phyloP scores from a whole-genome alignment of 257 asterid genomes.

The Rhazya stricta region DNA sequence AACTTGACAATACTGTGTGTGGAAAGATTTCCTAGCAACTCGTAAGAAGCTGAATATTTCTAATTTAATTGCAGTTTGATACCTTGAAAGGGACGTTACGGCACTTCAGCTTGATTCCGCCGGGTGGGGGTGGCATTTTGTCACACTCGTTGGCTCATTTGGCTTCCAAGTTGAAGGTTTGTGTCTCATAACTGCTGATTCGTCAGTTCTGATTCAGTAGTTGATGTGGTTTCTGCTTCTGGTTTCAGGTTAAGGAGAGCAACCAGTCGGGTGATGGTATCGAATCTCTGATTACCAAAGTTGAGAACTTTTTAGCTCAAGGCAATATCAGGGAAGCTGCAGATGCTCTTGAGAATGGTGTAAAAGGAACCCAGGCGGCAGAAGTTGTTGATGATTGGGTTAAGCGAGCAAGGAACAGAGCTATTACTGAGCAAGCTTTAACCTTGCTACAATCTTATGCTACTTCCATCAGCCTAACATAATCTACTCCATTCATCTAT shows the following conservation, averaged over 20 bases:
- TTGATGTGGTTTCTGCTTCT: background rate
- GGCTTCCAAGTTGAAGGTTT: conserved; percentile 85
- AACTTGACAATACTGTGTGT: background rate
- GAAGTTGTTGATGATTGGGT: conserved; percentile 73
- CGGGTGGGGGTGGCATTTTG: conserved; percentile 85
- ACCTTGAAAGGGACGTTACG: conserved; percentile 72
- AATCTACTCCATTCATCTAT: conserved; percentile 9
- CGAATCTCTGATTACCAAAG: conserved; percentile 77
- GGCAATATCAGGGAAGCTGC: conserved; percentile 85
- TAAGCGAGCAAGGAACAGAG: conserved; percentile 62
- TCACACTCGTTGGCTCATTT: conserved; percentile 77
- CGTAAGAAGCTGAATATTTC: conserved; percentile 13
- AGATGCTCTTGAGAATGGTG: conserved; percentile 73
- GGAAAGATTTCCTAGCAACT: too few species aligned
- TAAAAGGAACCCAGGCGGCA: conserved; percentile 74
- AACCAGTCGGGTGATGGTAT: conserved; percentile 80
- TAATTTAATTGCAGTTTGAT: conserved; percentile 58
- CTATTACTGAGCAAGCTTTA: conserved; percentile 79
- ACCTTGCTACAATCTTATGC: conserved; percentile 73
- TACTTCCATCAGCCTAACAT: conserved; percentile 60
- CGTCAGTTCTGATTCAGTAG: background rate
- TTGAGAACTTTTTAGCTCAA: conserved; percentile 65
- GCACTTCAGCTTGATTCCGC: conserved; percentile 82
- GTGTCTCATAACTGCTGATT: conserved; percentile 5
- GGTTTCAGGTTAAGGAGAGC: conserved; percentile 63